Base-by-base conservation (phyloP, 129 eudicot species). In the Pseudognaphalium luteoalbum region DNA sequence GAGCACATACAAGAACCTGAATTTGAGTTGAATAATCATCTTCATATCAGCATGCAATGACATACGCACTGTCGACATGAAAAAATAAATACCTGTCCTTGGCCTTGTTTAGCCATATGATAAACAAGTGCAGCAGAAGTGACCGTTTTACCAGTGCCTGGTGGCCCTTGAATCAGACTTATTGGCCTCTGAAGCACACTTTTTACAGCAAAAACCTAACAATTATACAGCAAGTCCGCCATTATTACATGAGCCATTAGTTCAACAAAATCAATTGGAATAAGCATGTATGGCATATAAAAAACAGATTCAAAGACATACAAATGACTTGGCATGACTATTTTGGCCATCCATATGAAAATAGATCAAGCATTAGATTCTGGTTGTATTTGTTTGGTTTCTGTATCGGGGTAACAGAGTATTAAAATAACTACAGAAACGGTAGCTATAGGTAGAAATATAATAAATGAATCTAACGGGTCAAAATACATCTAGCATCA, bases 21-120 rank as follows among this genome's bases (percentile, higher is more conserved):
- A 44, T 72, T 63, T 52, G 16, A 72, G n/a, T 47, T 14, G 54
- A 47, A 47, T 37, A 33, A 2, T 7, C 15, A 44, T 28, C 62
- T 62, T 41, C 63, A 56, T 57, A 47, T 47, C 71, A 41, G 54
- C 74, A 73, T 52, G 28, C 42, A 35, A n/a, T 39, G 47, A 50
- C 41, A 15, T 58, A 58, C 10, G 4, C 6, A 39, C 25, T 37
- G 14, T 12, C n/a, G 54, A 25, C 16, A 70, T 37, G 8, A 21
- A 42, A 72, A 59, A 66, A 14, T 20, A n/a, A 54, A 69, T 77
- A 92, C 98, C 98, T 92, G 98, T 10, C 98, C 98, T 80, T 92
- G 98, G 51, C 96, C 96, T 85, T 92, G 98, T 72, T 92, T 92
- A 25, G 98, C 98, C 98, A 92, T 92, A 73, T 92, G 98, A 86